A percentile compares a stretch with the other conserved stretches of the same genome.
Conservation (phyloP, 108 stramenopile genomes). For the Nitzschia inconspicua region DNA sequence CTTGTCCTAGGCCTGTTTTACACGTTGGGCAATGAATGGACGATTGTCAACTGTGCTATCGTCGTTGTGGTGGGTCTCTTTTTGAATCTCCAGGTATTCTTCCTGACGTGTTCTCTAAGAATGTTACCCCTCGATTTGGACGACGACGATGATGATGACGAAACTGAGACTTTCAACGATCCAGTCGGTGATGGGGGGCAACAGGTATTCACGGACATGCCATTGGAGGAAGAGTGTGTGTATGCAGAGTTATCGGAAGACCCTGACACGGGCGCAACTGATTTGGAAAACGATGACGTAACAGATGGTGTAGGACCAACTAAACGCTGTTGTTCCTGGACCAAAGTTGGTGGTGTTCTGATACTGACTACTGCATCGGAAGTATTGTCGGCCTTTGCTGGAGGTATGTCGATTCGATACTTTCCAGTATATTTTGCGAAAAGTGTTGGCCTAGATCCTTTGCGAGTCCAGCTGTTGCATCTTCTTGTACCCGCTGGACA, state of each 20-base stretch:
- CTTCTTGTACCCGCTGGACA: neutral
- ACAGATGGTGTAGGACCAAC: neutral
- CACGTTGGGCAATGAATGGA: conserved; percentile 18
- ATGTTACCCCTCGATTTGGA: neutral
- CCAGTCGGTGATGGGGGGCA: too few species aligned
- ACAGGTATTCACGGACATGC: too few species aligned
- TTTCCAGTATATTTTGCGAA: conserved; percentile 4
- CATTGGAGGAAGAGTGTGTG: neutral
- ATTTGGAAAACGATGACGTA: neutral
- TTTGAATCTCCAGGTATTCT: conserved; percentile 4
- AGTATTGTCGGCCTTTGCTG: conserved; percentile 16
- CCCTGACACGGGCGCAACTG: too few species aligned
- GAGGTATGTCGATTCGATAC: conserved; percentile 1
- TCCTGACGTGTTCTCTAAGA: conserved; percentile 13
- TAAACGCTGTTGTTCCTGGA: neutral
- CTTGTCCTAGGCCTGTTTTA: conserved; percentile 9
- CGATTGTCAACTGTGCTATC: conserved; percentile 5
- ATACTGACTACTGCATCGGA: conserved; percentile 1
- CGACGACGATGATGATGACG: neutral
- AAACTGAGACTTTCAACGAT: neutral
- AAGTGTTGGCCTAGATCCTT: neutral
- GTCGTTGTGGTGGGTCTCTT: conserved; percentile 10
- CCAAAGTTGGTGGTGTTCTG: conserved; percentile 7
- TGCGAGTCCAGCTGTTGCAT: neutral
- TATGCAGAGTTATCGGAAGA: neutral